Evolutionary conservation across 2,329 filamentous ascomycete genomes (phyloP).

Genomic region (Aspergillus alliaceus): DNA sequence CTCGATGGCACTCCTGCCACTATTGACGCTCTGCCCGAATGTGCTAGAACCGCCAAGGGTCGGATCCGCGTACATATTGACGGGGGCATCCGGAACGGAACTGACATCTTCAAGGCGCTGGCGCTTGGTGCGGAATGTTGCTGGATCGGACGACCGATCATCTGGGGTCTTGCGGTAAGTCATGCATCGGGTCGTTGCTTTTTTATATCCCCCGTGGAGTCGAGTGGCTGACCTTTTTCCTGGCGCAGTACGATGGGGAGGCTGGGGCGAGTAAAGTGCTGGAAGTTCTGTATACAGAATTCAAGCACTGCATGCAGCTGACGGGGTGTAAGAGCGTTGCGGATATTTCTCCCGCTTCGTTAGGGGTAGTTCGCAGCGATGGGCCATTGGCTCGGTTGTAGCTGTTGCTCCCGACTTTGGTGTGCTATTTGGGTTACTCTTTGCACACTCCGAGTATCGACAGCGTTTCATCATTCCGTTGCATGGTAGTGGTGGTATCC

Average conservation of each 20-base stretch:
- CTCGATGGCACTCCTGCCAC: slow-evolving; percentile 38
- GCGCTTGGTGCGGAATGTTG: slow-evolving; percentile 35
- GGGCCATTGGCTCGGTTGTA: slow-evolving; percentile 23
- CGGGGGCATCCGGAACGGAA: slow-evolving; percentile 34
- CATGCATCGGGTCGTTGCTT: not conserved
- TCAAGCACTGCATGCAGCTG: slow-evolving; percentile 31
- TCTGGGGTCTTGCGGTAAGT: slow-evolving; percentile 38
- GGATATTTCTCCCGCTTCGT: slow-evolving; percentile 22
- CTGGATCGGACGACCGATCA: slow-evolving; percentile 32
- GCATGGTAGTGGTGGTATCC: too few species aligned
- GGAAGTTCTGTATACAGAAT: slow-evolving; percentile 32
- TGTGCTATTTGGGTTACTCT: too few species aligned
- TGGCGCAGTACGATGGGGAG: slow-evolving; percentile 28
- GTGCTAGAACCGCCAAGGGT: slow-evolving; percentile 28
- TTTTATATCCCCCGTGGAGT: not conserved
- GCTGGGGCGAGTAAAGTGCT: slow-evolving; percentile 32
- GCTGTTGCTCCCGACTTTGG: not conserved
- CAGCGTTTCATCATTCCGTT: not conserved
- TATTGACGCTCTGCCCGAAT: slow-evolving; percentile 34
- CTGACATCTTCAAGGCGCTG: slow-evolving; percentile 39
- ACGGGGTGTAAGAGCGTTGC: slow-evolving; percentile 26
- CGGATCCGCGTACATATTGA: slow-evolving; percentile 35
- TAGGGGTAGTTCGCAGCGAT: slow-evolving; percentile 22
- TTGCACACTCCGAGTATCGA: too few species aligned
- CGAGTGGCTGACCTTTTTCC: not conserved